A percentile compares a stretch with the other conserved stretches of the same genome.
phyloP scores from a whole-genome alignment of 1,284 basidiomycete genomes.

The Mycocalia duriaeana region DNA sequence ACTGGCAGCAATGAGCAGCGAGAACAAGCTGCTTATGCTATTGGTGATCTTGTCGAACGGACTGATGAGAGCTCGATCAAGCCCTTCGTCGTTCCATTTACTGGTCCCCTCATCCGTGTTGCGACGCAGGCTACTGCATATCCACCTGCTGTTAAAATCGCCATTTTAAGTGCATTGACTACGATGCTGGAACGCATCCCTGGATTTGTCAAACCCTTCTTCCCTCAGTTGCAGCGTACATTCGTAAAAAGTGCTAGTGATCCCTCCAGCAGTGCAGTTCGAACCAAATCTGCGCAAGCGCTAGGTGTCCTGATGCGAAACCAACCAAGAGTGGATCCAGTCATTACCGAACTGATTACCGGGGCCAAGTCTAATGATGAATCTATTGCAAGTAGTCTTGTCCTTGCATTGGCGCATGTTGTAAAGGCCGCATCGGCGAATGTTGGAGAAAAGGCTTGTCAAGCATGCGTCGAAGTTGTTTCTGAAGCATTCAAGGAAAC shows the following conservation, averaged over 20 bases:
- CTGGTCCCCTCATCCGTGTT: slow-evolving; percentile 92
- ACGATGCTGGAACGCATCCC: slow-evolving; percentile 84
- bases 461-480: slow-evolving; percentile 71
- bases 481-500: slow-evolving; percentile 74
- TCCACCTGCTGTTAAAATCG: slow-evolving; percentile 87
- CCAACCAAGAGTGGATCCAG: slow-evolving; percentile 81
- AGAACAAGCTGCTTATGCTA: slow-evolving; percentile 92
- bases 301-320: slow-evolving; percentile 91
- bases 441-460: slow-evolving; percentile 72
- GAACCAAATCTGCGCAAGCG: slow-evolving; percentile 78
- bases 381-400: slow-evolving; percentile 70
- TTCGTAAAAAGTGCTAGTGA: slow-evolving; percentile 95
- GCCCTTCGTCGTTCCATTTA: slow-evolving; percentile 94
- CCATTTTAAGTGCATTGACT: slow-evolving; percentile 78
- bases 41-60: slow-evolving; percentile 90
- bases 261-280: slow-evolving; percentile 73
- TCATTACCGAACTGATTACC: slow-evolving; percentile 83
- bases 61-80: slow-evolving; percentile 89
- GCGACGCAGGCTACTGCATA: slow-evolving; percentile 85
- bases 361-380: slow-evolving; percentile 69
- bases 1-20: slow-evolving; percentile 80
- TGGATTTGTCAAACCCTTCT: slow-evolving; percentile 92
- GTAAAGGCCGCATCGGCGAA: slow-evolving; percentile 70
- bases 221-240: slow-evolving; percentile 94
- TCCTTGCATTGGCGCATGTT: slow-evolving; percentile 76